Base-by-base conservation (phyloP, 257 asterid genomes). In the Sherardia arvensis region DNA sequence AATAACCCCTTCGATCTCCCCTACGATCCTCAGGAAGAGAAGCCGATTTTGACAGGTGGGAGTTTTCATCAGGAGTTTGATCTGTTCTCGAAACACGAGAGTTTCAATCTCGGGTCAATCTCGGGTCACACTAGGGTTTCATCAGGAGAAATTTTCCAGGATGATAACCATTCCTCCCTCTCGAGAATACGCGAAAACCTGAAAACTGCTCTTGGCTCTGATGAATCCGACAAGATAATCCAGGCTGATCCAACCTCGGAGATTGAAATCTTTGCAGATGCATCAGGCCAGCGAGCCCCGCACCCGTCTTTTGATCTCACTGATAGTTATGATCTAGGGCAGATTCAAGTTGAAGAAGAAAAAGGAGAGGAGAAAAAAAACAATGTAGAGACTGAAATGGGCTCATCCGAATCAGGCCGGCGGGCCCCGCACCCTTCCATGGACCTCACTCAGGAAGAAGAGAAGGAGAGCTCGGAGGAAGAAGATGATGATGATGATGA, bases 1-100 rank as follows among this genome's bases (percentile, higher is more conserved):
- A 79, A 65, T 77, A 90, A 90, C 65, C 97, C 99, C 1, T 93
- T 93, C 45, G 96, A 93, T 63, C 82, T 93, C 17, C 99, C 99
- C 4, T 93, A 93, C 29, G 99, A 93, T 36, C 95, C 95, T 0
- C 91, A 77, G 18, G 99, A 93, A 77, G 97, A 93, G 65, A 93
- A 84, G 48, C 96, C 87, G 0, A 78, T 76, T 69, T 88, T 93
- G n/a, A 81, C 94, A 10, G 95, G 87, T 28, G 97, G 88, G 15
- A 85, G 86, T 68, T 90, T 90, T 60, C 73, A 77, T 8, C 90
- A 80, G 33, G 97, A 93, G 74, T 85, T 93, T 67, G 25, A 23
- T 71, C 53, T 81, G 73, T 30, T 76, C 83, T 47, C 79, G 94
- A 78, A 40, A 40, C 94, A 84, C 26, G 95, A 86, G 73, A 85